phyloP scores from a whole-genome alignment of 2,329 filamentous ascomycete genomes.

The Ceratocystis albifundus region DNA sequence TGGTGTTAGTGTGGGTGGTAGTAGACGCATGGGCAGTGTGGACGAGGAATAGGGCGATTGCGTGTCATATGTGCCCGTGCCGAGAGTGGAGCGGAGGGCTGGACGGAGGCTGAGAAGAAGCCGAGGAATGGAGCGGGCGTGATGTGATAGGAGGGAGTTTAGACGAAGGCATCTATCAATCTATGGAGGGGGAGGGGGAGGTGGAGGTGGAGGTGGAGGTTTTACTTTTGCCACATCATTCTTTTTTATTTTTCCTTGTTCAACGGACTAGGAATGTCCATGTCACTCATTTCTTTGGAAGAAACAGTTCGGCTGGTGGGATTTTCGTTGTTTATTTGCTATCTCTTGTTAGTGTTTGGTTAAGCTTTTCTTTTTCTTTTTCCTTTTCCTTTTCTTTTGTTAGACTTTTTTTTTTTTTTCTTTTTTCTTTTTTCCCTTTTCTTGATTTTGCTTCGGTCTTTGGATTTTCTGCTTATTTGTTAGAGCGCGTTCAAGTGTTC shows the following conservation, averaged over 20 bases:
- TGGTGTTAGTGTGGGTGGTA: background rate
- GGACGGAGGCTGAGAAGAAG: background rate
- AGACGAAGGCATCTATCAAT: background rate
- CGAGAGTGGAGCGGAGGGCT: background rate
- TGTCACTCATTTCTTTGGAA: background rate
- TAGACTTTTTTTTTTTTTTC: too few species aligned
- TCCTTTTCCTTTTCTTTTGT: constrained; percentile 7
- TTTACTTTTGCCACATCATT: constrained; percentile 19
- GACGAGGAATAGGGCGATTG: constrained; percentile 40
- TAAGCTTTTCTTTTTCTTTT: constrained; percentile 10
- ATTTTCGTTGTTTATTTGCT: constrained; percentile 19
- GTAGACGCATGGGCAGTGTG: constrained; percentile 40
- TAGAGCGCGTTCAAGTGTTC: background rate
- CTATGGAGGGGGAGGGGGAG: too few species aligned
- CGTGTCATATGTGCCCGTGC: background rate
- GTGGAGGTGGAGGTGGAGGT: too few species aligned
- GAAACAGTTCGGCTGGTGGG: background rate
- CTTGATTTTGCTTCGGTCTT: constrained; percentile 3
- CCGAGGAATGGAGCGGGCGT: background rate
- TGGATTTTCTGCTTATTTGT: background rate
- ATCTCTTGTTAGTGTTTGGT: constrained; percentile 18
- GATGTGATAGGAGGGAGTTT: background rate
- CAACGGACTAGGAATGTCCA: too few species aligned
- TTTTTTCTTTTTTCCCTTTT: constrained; percentile 4
- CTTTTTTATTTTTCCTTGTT: constrained; percentile 14